Percentiles rank a stretch among this genome's conserved stretches.
Conservation (phyloP, 345 rosid genomes). For the Hibiscus mutabilis region DNA sequence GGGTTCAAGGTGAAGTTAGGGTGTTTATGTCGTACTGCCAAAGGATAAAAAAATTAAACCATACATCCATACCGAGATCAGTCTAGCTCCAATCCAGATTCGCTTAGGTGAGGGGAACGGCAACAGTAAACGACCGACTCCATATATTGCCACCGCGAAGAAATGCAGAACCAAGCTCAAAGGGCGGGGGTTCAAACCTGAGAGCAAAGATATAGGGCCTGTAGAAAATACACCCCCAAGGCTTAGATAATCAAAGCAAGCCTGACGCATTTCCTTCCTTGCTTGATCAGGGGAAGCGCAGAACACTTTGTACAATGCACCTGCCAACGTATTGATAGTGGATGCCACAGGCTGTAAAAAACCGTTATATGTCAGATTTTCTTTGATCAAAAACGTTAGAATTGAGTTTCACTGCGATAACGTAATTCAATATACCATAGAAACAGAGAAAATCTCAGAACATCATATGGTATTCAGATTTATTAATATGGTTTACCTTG, state of each 20-base stretch:
- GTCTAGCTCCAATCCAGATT: constrained; percentile 39
- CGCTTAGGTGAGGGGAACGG: constrained; percentile 46
- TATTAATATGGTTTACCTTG: constrained; percentile 26
- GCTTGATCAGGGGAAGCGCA: constrained; percentile 38
- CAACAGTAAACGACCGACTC: constrained; percentile 33
- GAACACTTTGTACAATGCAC: constrained; percentile 42
- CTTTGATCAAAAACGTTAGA: no score
- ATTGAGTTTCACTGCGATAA: no score
- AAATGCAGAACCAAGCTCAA: constrained; percentile 36
- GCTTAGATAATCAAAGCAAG: constrained; percentile 37
- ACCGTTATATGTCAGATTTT: background rate
- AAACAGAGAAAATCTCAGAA: background rate
- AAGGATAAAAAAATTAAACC: background rate
- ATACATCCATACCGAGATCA: constrained; percentile 25
- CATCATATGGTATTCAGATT: background rate
- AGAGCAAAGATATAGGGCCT: constrained; percentile 41
- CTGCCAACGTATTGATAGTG: constrained; percentile 39
- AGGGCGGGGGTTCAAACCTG: constrained; percentile 42
- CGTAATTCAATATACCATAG: no score
- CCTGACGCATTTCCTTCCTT: constrained; percentile 40
- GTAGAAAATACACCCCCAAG: constrained; percentile 20
- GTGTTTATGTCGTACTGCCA: background rate
- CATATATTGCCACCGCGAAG: constrained; percentile 44
- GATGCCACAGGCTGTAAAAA: constrained; percentile 40
- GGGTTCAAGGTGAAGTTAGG: no score